Conservation (phyloP, 164 flowering plant genomes). For the Berberis vulgaris region DNA sequence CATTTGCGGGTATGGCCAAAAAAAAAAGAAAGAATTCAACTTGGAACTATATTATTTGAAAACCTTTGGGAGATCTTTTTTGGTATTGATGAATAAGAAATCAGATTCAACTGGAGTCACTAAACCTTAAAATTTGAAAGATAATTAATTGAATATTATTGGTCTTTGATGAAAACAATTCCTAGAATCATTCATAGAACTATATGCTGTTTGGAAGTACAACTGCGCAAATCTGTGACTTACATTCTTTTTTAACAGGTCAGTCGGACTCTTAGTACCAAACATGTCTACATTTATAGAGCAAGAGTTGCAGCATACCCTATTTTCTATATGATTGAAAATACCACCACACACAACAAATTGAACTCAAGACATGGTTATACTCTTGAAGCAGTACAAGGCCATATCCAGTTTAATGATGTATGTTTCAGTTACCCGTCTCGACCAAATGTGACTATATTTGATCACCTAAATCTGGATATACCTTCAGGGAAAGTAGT, state of each 20-base stretch:
- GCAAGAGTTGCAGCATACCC: conserved; percentile 89
- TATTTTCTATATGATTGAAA: conserved; percentile 87
- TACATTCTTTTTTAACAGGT: conserved; percentile 28
- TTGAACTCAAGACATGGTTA: conserved; percentile 35
- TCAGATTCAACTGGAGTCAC: too few relatives aligned
- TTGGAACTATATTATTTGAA: too few relatives aligned
- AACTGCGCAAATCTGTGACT: not conserved
- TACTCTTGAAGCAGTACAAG: conserved; percentile 51
- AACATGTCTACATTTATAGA: conserved; percentile 70
- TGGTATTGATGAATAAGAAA: too few relatives aligned
- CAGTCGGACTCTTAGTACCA: conserved; percentile 91
- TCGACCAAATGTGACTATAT: conserved; percentile 72
- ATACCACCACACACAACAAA: conserved; percentile 46
- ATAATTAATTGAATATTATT: conserved; percentile 35
- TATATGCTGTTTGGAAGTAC: not conserved
- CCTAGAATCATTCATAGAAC: not conserved
- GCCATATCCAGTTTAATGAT: conserved; percentile 66
- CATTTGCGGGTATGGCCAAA: conserved; percentile 94
- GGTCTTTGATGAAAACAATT: conserved; percentile 20
- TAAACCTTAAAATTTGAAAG: too few relatives aligned
- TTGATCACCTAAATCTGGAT: conserved; percentile 48
- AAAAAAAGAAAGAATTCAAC: too few relatives aligned
- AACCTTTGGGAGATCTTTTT: too few relatives aligned
- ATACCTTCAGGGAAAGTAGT: conserved; percentile 81
- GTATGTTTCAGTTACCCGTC: conserved; percentile 84